phyloP scores from a whole-genome alignment of 148 eudicot species.

The Camellia sinensis region DNA sequence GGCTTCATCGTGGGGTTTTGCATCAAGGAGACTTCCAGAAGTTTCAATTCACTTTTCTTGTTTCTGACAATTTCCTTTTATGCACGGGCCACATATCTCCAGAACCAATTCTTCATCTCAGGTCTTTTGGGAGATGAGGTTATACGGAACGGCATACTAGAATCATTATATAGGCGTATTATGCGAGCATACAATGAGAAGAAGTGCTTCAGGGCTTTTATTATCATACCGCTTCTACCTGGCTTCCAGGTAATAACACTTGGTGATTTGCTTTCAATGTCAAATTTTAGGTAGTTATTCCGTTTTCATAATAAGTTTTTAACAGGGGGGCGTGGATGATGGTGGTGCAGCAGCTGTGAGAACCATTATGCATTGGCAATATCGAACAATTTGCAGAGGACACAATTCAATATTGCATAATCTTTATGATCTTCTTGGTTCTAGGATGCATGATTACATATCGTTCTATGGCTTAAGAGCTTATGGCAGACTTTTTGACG shows the following conservation, averaged over 20 bases:
- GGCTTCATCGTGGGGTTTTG: neutral
- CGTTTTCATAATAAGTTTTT: conserved; percentile 7
- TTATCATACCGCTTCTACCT: conserved; percentile 92
- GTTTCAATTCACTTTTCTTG: conserved; percentile 7
- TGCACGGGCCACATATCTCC: conserved; percentile 33
- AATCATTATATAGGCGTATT: conserved; percentile 78
- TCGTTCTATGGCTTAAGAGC: conserved; percentile 96
- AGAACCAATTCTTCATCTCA: conserved; percentile 99
- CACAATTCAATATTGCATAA: conserved; percentile 81
- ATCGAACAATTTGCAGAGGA: conserved; percentile 94
- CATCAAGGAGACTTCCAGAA: conserved; percentile 6
- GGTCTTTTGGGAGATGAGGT: conserved; percentile 92
- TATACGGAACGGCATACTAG: conserved; percentile 81
- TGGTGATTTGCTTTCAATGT: conserved; percentile 5
- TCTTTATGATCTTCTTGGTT: conserved; percentile 69
- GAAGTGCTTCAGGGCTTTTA: conserved; percentile 80
- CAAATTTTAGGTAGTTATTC: neutral
- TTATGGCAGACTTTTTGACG: conserved; percentile 77
- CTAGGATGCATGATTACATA: conserved; percentile 83
- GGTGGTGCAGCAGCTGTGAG: conserved; percentile 97
- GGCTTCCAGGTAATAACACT: conserved; percentile 82
- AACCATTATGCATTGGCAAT: conserved; percentile 99
- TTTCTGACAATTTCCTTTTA: conserved; percentile 30
- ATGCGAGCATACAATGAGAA: conserved; percentile 84
- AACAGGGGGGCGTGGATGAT: conserved; percentile 97